Base-by-base conservation (phyloP, 305 asterid species). In the Caryopteris hybrid region DNA sequence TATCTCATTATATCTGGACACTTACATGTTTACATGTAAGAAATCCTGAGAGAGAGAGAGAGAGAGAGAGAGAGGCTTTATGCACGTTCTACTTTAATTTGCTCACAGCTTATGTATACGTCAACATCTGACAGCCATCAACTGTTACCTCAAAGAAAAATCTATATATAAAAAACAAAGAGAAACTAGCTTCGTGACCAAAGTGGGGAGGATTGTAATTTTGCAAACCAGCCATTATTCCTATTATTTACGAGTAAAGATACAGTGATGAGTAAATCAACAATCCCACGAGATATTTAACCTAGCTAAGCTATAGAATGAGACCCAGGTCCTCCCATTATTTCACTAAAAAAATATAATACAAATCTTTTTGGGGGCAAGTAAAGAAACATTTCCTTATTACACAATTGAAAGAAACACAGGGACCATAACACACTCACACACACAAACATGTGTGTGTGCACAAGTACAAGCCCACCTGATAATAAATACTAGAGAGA, bases 241-340 rank as follows among this genome's bases (percentile, higher is more conserved):
- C n/a, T n/a, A n/a, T n/a, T n/a, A n/a, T n/a, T n/a, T n/a, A n/a
- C n/a, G n/a, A n/a, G n/a, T n/a, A 54, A 2, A 54, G 7, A 33
- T 8, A 8, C 18, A 16, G 17, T 69, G 22, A 38, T 31, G 39
- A 33, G 53, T 27, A 36, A 51, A 70, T 46, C 67, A 69, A 38
- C 63, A 60, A 51, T 60, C 75, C 48, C 68, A 52, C 59, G 33
- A 48, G 60, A 2, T n/a, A 7, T n/a, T n/a, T n/a, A n/a, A n/a
- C n/a, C n/a, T n/a, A 34, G 34, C 4, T 17, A 27, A 41, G 2
- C 42, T 43, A 13, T 43, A 43, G 20, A 43, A 9, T 57, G 8
- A 8, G 3, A 33, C 10, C 16, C 17, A 21, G 38, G 14, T 17
- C n/a, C 8, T 41, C 41, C 54, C 38, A 42, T 53, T 21, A 0